These are phyloP conservation scores for Populus tomentosa DNA, from an alignment of 441 rosid genomes.

Conservation along the genomic window DNA sequence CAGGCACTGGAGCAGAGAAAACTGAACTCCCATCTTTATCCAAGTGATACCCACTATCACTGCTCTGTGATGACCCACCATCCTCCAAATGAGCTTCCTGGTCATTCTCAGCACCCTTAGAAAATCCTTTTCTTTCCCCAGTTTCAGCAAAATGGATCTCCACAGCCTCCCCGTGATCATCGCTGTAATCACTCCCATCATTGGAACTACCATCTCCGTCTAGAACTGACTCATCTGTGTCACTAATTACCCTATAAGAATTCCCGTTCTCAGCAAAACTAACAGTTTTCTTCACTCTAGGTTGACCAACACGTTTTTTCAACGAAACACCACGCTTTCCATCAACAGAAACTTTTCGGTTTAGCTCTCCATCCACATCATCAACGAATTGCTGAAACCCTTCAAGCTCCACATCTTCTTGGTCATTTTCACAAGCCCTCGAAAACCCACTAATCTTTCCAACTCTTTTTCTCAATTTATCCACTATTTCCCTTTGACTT, in stretches of 20 bases:
- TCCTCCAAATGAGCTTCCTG: conserved; percentile 30
- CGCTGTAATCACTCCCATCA: conserved; percentile 35
- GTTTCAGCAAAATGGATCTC: conserved; percentile 25
- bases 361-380: conserved; percentile 27
- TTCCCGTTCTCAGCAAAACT: conserved; percentile 56
- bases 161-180: conserved; percentile 28
- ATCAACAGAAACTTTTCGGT: conserved; percentile 8
- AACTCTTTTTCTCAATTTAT: conserved; percentile 42
- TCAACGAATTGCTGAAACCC: conserved; percentile 49
- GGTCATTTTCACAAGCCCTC: conserved; percentile 38
- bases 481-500: conserved; percentile 24
- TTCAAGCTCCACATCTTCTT: conserved; percentile 63
- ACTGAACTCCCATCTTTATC: conserved; percentile 34
- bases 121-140: conserved; percentile 32
- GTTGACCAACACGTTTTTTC: conserved; percentile 34
- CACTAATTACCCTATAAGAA: conserved; percentile 37
- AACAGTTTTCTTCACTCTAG: conserved; percentile 46
- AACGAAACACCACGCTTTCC: conserved; percentile 13
- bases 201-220: conserved; percentile 34
- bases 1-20: conserved; percentile 71
- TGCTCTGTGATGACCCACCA: conserved; percentile 29
- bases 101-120: conserved; percentile 24
- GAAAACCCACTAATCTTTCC: conserved; percentile 40
- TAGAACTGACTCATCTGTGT: conserved; percentile 26
- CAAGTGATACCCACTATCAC: conserved; percentile 27